phyloP scores from a whole-genome alignment of 2,329 filamentous ascomycete species.

The Exserohilum turcica region DNA sequence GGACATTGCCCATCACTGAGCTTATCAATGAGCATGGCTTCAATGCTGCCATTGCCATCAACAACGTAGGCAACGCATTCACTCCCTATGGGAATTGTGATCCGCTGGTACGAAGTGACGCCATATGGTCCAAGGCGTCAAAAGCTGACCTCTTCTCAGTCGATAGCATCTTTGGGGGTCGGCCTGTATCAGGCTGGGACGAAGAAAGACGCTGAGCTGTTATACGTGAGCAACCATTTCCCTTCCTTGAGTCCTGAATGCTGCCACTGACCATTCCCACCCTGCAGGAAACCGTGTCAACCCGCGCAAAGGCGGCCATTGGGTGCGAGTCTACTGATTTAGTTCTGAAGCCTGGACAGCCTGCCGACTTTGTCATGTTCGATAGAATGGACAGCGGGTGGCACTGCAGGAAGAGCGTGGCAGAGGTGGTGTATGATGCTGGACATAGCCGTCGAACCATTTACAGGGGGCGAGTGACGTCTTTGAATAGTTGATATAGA shows the following conservation, averaged over 20 bases:
- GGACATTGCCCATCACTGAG: slow-evolving; percentile 65
- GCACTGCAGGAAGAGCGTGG: slow-evolving; percentile 50
- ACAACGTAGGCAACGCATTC: slow-evolving; percentile 77
- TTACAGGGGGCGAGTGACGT: slow-evolving; percentile 30
- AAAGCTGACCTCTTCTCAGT: not conserved
- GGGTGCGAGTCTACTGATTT: slow-evolving; percentile 37
- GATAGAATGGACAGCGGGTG: slow-evolving; percentile 45
- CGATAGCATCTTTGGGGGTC: slow-evolving; percentile 56
- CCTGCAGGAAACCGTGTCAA: slow-evolving; percentile 56
- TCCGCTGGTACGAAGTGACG: slow-evolving; percentile 56
- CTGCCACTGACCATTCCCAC: slow-evolving; percentile 21
- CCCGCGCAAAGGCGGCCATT: slow-evolving; percentile 52
- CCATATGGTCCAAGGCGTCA: not conserved
- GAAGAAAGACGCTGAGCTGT: slow-evolving; percentile 60
- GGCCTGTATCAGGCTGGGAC: slow-evolving; percentile 72
- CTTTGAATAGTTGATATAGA: not conserved
- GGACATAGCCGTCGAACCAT: slow-evolving; percentile 40
- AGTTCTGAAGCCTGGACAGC: slow-evolving; percentile 42
- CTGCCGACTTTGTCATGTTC: slow-evolving; percentile 53
- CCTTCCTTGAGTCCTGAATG: not conserved
- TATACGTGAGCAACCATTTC: slow-evolving; percentile 57
- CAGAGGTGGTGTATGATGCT: slow-evolving; percentile 54
- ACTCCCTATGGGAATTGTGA: slow-evolving; percentile 72
- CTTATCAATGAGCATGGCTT: slow-evolving; percentile 65
- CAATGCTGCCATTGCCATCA: slow-evolving; percentile 67